Evolutionary conservation across 495 filamentous ascomycete species (phyloP).

Genomic region (Podospora anserina): DNA sequence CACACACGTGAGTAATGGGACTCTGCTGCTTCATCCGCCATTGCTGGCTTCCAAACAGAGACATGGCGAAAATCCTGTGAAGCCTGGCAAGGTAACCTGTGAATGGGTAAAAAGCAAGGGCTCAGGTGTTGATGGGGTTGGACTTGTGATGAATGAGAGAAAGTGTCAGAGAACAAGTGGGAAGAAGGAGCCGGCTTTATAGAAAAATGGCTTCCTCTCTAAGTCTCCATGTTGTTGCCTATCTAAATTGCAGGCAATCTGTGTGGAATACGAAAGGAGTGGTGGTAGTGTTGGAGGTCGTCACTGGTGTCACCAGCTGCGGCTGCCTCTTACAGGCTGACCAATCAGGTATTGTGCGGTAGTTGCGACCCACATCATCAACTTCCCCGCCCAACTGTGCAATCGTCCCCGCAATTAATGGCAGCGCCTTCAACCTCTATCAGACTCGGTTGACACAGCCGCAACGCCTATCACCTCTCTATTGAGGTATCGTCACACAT

Average conservation of each 20-base stretch:
- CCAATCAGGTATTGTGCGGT: background rate
- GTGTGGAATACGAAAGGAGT: background rate
- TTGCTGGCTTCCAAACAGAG: background rate
- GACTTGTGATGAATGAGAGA: background rate
- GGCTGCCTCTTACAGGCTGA: background rate
- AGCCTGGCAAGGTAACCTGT: background rate
- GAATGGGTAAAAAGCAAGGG: background rate
- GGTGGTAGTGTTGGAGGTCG: background rate
- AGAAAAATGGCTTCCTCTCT: background rate
- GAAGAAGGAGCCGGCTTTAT: background rate
- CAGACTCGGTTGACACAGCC: background rate
- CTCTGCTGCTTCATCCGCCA: background rate
- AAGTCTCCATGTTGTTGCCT: background rate
- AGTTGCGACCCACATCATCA: background rate
- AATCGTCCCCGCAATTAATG: background rate
- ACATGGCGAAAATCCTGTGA: background rate
- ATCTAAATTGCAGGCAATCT: background rate
- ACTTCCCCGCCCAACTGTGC: background rate
- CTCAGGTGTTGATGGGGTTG: background rate
- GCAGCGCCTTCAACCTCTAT: background rate
- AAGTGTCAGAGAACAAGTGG: background rate
- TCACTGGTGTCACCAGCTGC: background rate
- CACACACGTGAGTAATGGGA: conserved; percentile 21
- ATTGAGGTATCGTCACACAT: background rate
- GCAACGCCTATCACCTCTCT: background rate